Conservation (phyloP, 352 stramenopile genomes). For the Aphanomyces cochlioides region DNA sequence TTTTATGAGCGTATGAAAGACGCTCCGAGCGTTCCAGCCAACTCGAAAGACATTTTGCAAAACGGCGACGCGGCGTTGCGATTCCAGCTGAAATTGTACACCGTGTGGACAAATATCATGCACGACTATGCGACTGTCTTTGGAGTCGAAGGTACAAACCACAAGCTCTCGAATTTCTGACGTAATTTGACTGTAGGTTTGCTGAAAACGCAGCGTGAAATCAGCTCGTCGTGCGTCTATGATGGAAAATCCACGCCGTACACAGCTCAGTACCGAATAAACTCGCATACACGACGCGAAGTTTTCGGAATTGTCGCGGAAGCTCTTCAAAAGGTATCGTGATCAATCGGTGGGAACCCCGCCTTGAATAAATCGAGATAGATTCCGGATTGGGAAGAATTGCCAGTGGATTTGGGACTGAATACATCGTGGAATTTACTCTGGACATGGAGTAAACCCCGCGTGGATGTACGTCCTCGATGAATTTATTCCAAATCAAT, state of each 20-base stretch:
- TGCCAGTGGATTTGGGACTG: slow-evolving; percentile 69
- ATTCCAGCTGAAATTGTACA: slow-evolving; percentile 74
- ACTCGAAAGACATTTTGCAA: slow-evolving; percentile 22
- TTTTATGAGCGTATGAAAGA: slow-evolving; percentile 54
- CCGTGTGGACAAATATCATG: slow-evolving; percentile 82
- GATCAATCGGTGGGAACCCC: too few species aligned
- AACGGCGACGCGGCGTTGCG: slow-evolving; percentile 50
- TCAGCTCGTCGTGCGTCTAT: slow-evolving; percentile 33
- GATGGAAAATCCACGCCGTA: slow-evolving; percentile 36
- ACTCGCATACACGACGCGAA: slow-evolving; percentile 65
- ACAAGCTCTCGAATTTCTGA: slow-evolving; percentile 17
- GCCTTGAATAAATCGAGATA: neutral
- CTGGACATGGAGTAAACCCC: slow-evolving; percentile 88
- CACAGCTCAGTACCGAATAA: slow-evolving; percentile 76
- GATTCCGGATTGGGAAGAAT: slow-evolving; percentile 62
- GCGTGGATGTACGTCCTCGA: slow-evolving; percentile 42
- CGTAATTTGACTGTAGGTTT: slow-evolving; percentile 15
- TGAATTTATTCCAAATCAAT: neutral
- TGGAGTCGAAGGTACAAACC: slow-evolving; percentile 40
- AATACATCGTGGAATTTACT: slow-evolving; percentile 90
- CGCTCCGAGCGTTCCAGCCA: slow-evolving; percentile 24
- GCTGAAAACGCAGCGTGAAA: slow-evolving; percentile 24
- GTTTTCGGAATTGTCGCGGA: slow-evolving; percentile 79
- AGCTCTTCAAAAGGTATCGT: slow-evolving; percentile 46
- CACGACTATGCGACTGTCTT: slow-evolving; percentile 83